A percentile compares a stretch with the other conserved stretches of the same genome.
Evolutionary conservation across 495 filamentous ascomycete species (phyloP).

Genomic region (Neurospora cerealis): DNA sequence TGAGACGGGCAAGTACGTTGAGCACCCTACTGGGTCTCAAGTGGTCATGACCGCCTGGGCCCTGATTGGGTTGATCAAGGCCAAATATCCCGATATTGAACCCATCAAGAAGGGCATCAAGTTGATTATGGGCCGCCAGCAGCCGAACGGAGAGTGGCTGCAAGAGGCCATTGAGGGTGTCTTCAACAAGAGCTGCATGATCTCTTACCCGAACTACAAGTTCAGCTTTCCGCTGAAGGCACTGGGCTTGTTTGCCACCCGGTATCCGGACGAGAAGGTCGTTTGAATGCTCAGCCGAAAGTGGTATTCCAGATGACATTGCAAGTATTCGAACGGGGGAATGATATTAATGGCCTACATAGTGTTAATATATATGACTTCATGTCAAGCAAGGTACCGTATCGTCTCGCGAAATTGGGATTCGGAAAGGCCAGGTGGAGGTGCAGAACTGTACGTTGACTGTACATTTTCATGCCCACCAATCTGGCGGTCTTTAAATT

Average conservation of each 20-base stretch:
- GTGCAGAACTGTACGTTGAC: neutral
- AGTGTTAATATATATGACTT: conserved; percentile 3
- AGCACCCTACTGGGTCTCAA: conserved; percentile 53
- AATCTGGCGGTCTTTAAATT: neutral
- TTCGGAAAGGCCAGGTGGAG: neutral
- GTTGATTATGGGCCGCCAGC: conserved; percentile 77
- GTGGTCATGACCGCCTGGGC: conserved; percentile 94
- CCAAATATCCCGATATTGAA: conserved; percentile 65
- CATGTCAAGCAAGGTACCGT: neutral
- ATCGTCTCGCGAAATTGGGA: conserved; percentile 1
- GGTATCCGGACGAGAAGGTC: conserved; percentile 55
- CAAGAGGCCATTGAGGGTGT: conserved; percentile 96
- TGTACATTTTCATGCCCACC: neutral
- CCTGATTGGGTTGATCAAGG: conserved; percentile 73
- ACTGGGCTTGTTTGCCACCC: conserved; percentile 73
- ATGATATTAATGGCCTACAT: neutral
- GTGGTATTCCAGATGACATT: neutral
- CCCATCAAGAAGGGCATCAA: conserved; percentile 65
- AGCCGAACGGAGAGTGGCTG: conserved; percentile 82
- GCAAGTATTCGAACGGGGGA: neutral
- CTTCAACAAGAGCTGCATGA: conserved; percentile 99
- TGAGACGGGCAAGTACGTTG: conserved; percentile 41
- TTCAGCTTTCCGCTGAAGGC: conserved; percentile 93
- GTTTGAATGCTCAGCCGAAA: conserved; percentile 10
- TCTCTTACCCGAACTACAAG: conserved; percentile 99